Evolutionary conservation across 805 yeast genomes (phyloP).

Genomic region (Wickerhamomyces bisporus): DNA sequence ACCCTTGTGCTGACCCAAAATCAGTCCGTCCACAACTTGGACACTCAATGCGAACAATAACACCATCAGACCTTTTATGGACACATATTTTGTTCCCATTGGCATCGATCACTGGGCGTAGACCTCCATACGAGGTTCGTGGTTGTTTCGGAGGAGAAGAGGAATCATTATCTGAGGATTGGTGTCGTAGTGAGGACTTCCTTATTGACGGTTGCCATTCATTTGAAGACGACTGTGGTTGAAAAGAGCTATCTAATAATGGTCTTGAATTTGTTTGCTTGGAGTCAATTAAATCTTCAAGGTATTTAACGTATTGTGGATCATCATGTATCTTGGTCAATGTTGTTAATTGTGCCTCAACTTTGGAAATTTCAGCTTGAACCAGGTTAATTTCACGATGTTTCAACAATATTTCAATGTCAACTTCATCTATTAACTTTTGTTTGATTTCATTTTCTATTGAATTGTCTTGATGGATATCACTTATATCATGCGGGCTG

Average conservation of each 20-base stretch:
- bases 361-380: slow-evolving; percentile 49
- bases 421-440: slow-evolving; percentile 41
- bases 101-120: slow-evolving; percentile 45
- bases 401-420: slow-evolving; percentile 54
- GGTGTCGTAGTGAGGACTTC: slow-evolving; percentile 3
- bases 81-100: slow-evolving; percentile 42
- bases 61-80: slow-evolving; percentile 65
- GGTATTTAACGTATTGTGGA: slow-evolving; percentile 29
- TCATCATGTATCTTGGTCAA: slow-evolving; percentile 39
- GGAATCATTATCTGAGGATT: slow-evolving; percentile 1
- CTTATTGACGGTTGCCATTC: slow-evolving; percentile 3
- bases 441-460: slow-evolving; percentile 24
- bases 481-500: slow-evolving; percentile 18
- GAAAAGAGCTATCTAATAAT: slow-evolving; percentile 1
- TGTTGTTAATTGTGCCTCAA: slow-evolving; percentile 52
- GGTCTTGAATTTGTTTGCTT: slow-evolving; percentile 1
- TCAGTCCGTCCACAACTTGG: slow-evolving; percentile 62
- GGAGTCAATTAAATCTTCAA: slow-evolving; percentile 30
- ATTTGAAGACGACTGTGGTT: slow-evolving; percentile 4
- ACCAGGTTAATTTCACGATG: slow-evolving; percentile 50
- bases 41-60: slow-evolving; percentile 63
- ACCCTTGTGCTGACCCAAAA: slow-evolving; percentile 77
- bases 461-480: slow-evolving; percentile 3
- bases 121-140: slow-evolving; percentile 33
- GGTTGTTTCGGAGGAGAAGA: slow-evolving; percentile 25